Evolutionary conservation across 352 stramenopile genomes (phyloP).

Genomic region (Halophytophthora polymorphica): DNA sequence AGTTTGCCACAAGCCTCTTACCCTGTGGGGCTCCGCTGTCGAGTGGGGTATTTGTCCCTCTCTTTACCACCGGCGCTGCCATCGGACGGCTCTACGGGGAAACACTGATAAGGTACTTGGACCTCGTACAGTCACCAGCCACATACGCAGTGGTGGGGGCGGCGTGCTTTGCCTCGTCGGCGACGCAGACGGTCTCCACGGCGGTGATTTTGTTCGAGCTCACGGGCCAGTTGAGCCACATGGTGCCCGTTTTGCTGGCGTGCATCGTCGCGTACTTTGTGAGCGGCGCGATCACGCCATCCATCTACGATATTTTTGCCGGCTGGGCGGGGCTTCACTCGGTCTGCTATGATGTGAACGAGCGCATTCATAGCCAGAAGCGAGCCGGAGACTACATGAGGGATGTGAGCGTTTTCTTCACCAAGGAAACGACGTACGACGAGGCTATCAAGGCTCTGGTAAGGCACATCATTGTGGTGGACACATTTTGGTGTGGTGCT

Average conservation of each 20-base stretch:
- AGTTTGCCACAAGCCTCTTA: conserved; percentile 62
- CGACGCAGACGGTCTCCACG: conserved; percentile 84
- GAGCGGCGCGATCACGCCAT: conserved; percentile 70
- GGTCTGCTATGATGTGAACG: conserved; percentile 81
- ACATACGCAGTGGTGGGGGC: conserved; percentile 88
- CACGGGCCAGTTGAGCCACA: conserved; percentile 68
- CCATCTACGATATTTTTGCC: conserved; percentile 85
- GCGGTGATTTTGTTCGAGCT: conserved; percentile 81
- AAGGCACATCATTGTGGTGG: neutral
- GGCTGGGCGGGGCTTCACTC: conserved; percentile 77
- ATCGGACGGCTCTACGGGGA: conserved; percentile 67
- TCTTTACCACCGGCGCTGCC: conserved; percentile 69
- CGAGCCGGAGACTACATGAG: conserved; percentile 68
- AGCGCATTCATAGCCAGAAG: conserved; percentile 66
- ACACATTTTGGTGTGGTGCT: neutral
- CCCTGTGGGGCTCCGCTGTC: conserved; percentile 60
- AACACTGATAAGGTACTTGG: conserved; percentile 63
- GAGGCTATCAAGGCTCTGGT: conserved; percentile 67
- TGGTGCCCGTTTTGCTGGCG: conserved; percentile 66
- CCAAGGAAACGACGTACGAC: conserved; percentile 68
- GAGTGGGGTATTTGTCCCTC: conserved; percentile 66
- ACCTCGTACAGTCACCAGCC: conserved; percentile 47
- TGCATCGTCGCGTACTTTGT: conserved; percentile 84
- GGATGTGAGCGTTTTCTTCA: conserved; percentile 56
- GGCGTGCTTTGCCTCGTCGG: conserved; percentile 82